Evolutionary conservation across 257 asterid genomes (phyloP), one percentile per base, ranked within the genome.

Genomic region (Striga asiatica): DNA sequence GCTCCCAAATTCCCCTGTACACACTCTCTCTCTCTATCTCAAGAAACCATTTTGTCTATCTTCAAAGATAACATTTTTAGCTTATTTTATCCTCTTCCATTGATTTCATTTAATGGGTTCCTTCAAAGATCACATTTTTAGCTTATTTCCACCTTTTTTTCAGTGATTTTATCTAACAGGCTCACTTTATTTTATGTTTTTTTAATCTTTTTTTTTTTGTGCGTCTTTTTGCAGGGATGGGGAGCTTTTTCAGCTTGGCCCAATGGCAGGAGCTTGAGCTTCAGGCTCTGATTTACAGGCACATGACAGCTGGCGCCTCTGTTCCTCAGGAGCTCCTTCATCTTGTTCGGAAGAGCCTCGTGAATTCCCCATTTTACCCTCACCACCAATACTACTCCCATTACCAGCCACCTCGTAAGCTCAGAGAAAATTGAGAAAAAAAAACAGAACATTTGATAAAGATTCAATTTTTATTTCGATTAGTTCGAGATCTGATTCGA

Each of bases 231-330:
- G 18, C 61, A 83, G 95, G 80, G 48, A 79, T 79, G 77, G 94
- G 80, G 17, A 74, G 86, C 72, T 79, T 74, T 62, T 86, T 89
- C 78, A 89, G 93, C 78, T 64, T 69, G 78, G 70, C 74, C 0
- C 98, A 89, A 55, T 86, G 98, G 98, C 95, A 89, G 70, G 98
- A 89, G 47, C 91, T 89, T 50, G 93, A 89, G 61, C 74, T 89
- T 4, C 96, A 89, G 73, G 93, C 93, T 19, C 60, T 83, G 81
- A 89, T 89, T 46, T 86, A 62, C 69, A 73, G 96, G 56, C 92
- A 89, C 47, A 81, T 89, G 85, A 65, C 74, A 8, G 80, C 81
- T 60, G 98, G 96, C 16, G 86, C 87, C 18, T 65, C 82, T 65
- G 78, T 89, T 58, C 96, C 98, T 11, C 63, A 69, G 17, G 89